Evolutionary conservation across 1,284 basidiomycete genomes (phyloP).

Genomic region (Tausonia pullulans): DNA sequence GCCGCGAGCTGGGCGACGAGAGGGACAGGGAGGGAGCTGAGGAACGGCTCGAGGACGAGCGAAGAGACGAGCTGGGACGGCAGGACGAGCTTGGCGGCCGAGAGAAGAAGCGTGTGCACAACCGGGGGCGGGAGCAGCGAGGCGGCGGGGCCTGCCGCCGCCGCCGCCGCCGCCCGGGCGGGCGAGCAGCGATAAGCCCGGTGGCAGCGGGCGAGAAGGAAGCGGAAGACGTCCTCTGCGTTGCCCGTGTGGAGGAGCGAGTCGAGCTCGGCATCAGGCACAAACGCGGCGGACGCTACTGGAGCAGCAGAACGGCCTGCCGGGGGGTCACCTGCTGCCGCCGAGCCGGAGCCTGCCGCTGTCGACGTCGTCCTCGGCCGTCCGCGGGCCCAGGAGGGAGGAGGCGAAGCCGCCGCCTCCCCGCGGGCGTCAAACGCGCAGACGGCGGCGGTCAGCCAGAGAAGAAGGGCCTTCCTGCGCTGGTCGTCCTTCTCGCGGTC

Average conservation of each 20-base stretch:
- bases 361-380: not conserved
- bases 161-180: not conserved
- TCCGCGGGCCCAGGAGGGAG: not conserved
- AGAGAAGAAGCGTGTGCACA: conserved; percentile 9
- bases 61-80: not conserved
- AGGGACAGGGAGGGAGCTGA: not conserved
- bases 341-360: too few species aligned
- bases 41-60: conserved; percentile 9
- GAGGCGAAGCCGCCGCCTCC: not conserved
- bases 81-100: conserved; percentile 2
- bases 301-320: not conserved
- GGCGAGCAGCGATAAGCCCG: not conserved
- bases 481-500: conserved; percentile 4
- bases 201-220: not conserved
- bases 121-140: conserved; percentile 6
- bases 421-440: conserved; percentile 4
- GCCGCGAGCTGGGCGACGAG: conserved; percentile 4
- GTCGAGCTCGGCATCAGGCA: not conserved
- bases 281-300: not conserved
- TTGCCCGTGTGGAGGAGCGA: not conserved
- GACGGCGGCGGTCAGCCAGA: conserved; percentile 10
- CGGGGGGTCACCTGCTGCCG: too few species aligned
- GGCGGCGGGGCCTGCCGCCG: not conserved
- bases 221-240: not conserved
- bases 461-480: conserved; percentile 6